phyloP scores from a whole-genome alignment of 2,329 filamentous ascomycete species.

The Rutstroemia sp. region DNA sequence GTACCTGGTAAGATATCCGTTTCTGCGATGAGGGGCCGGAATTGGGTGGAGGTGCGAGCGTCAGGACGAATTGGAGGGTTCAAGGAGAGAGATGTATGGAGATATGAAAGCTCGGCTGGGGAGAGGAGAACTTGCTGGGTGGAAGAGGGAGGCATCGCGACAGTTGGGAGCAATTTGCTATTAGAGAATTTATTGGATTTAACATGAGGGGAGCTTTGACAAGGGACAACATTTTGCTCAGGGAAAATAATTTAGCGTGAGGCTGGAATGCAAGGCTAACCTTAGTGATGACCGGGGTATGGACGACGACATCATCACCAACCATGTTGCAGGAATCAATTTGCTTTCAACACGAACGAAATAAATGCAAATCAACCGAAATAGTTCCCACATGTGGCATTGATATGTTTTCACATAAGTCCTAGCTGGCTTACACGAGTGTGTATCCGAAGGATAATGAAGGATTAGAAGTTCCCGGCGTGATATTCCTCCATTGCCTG shows the following conservation, averaged over 20 bases:
- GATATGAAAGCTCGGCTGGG: slow-evolving; percentile 91
- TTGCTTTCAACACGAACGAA: too few relatives aligned
- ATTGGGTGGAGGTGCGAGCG: slow-evolving; percentile 73
- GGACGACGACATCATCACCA: background rate
- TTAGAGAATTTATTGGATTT: background rate
- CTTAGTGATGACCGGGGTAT: background rate
- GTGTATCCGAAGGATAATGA: too few relatives aligned
- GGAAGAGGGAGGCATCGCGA: slow-evolving; percentile 43
- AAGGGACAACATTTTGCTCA: slow-evolving; percentile 2
- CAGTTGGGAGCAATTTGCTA: background rate
- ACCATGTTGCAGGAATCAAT: too few relatives aligned
- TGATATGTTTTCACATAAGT: background rate
- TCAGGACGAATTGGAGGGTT: slow-evolving; percentile 83
- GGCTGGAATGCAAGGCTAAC: slow-evolving; percentile 9
- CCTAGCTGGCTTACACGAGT: too few relatives aligned
- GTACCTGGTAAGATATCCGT: slow-evolving; percentile 81
- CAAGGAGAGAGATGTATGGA: slow-evolving; percentile 79
- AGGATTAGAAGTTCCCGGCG: slow-evolving; percentile 3
- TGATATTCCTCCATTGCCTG: slow-evolving; percentile 4
- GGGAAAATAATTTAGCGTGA: slow-evolving; percentile 13
- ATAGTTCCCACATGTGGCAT: background rate
- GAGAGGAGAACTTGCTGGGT: slow-evolving; percentile 70
- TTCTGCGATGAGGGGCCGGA: slow-evolving; percentile 85
- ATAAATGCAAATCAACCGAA: too few relatives aligned
- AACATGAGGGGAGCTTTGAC: background rate